phyloP scores from a whole-genome alignment of 306 rosid species.

The Abrus pulchellus region DNA sequence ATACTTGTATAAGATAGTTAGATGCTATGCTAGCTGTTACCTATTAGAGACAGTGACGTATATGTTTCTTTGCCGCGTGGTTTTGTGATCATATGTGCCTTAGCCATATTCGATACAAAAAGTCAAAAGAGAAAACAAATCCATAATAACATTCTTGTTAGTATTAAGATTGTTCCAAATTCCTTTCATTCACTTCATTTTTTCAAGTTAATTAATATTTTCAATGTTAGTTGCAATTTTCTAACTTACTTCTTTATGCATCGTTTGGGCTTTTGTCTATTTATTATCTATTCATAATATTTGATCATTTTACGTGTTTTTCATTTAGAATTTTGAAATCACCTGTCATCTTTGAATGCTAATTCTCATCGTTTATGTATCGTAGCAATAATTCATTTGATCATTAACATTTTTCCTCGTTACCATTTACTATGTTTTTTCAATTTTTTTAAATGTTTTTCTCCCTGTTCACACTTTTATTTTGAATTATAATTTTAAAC shows the following conservation, averaged over 20 bases:
- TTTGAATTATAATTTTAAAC: too few species aligned
- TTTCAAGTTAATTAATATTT: background rate
- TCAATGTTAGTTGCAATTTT: background rate
- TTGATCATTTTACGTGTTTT: background rate
- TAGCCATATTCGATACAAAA: background rate
- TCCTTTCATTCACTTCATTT: background rate
- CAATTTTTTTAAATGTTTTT: too few species aligned
- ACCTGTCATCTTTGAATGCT: background rate
- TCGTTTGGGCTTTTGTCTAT: background rate
- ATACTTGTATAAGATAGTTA: background rate
- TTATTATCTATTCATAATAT: background rate
- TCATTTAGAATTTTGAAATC: background rate
- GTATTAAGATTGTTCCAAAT: background rate
- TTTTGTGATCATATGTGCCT: background rate
- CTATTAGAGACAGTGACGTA: background rate
- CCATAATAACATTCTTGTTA: background rate
- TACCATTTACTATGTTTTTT: too few species aligned
- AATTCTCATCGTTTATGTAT: background rate
- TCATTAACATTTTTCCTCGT: too few species aligned
- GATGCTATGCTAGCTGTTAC: conserved; percentile 27
- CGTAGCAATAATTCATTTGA: background rate
- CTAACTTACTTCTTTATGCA: background rate
- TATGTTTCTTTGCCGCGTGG: background rate
- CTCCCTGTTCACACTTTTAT: too few species aligned
- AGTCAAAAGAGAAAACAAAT: background rate